Evolutionary conservation across 1,139 yeast species (phyloP).

Genomic region (Scheffersomyces lignicola): DNA sequence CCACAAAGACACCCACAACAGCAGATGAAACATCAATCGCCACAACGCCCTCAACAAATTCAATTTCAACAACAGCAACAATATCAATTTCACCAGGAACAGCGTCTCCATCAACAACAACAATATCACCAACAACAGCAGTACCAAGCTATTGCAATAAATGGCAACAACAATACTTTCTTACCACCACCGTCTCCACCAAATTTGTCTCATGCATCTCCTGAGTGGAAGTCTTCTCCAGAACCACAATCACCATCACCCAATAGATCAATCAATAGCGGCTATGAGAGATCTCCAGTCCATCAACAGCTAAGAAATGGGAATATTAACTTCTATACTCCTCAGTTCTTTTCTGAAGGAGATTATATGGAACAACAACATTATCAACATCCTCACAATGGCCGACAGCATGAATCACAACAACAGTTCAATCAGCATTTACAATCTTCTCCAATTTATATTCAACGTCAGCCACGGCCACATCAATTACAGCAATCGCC

Average conservation of each 20-base stretch:
- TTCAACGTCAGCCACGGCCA: not conserved
- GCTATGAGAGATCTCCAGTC: conserved; percentile 23
- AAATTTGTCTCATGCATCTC: conserved; percentile 34
- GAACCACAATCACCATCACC: conserved; percentile 44
- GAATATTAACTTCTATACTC: conserved; percentile 32
- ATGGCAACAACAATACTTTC: conserved; percentile 19
- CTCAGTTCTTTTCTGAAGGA: conserved; percentile 40
- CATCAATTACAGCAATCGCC: conserved; percentile 6
- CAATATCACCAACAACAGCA: conserved; percentile 6
- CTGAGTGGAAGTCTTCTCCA: conserved; percentile 42
- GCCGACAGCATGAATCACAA: conserved; percentile 3
- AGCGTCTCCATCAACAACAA: conserved; percentile 7
- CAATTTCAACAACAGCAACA: conserved; percentile 7
- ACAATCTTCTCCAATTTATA: conserved; percentile 32
- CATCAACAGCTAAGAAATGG: conserved; percentile 21
- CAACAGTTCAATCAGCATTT: conserved; percentile 8
- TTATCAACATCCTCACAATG: conserved; percentile 6
- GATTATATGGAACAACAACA: conserved; percentile 9
- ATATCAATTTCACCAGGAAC: conserved; percentile 10
- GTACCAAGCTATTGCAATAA: conserved; percentile 9
- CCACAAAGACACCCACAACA: conserved; percentile 10
- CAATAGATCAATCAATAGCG: conserved; percentile 14
- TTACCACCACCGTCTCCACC: conserved; percentile 52
- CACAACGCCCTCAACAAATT: conserved; percentile 3
- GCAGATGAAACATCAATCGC: conserved; percentile 5